Evolutionary conservation across 208 protist genomes (phyloP).

Genomic region (Novymonas esmeraldas): DNA sequence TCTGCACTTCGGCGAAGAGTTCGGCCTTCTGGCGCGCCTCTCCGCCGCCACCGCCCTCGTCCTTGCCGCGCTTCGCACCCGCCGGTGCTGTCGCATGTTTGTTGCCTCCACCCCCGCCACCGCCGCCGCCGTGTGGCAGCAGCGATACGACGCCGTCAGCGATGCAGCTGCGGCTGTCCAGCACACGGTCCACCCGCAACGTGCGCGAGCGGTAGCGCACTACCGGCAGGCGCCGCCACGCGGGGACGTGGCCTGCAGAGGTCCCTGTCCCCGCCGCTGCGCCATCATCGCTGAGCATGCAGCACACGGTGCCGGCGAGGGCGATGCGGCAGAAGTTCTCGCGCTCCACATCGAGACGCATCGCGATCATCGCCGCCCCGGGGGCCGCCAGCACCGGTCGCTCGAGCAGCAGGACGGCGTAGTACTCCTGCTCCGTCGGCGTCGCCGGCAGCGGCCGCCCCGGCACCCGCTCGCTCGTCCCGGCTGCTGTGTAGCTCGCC

Average conservation of each 20-base stretch:
- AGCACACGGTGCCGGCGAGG: conserved; percentile 50
- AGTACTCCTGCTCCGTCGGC: conserved; percentile 38
- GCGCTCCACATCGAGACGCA: conserved; percentile 69
- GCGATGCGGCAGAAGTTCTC: conserved; percentile 83
- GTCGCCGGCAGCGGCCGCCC: conserved; percentile 37
- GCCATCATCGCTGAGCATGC: conserved; percentile 24
- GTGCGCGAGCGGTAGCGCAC: conserved; percentile 50
- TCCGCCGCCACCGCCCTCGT: background rate
- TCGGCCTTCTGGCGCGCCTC: conserved; percentile 37
- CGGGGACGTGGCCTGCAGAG: background rate
- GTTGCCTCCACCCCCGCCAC: background rate
- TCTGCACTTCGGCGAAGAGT: conserved; percentile 71
- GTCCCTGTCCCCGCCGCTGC: background rate
- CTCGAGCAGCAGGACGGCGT: conserved; percentile 68
- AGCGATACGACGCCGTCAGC: conserved; percentile 60
- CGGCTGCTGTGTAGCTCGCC: conserved; percentile 23
- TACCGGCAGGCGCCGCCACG: conserved; percentile 61
- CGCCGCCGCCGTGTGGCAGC: background rate
- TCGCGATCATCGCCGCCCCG: conserved; percentile 57
- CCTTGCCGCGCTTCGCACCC: background rate
- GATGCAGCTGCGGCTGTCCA: conserved; percentile 73
- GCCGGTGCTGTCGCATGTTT: background rate
- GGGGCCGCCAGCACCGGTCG: conserved; percentile 37
- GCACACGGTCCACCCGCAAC: conserved; percentile 65
- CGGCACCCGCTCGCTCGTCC: background rate